Conservation (phyloP, 202 grass and related monocot species). For the Eragrostis tef region DNA sequence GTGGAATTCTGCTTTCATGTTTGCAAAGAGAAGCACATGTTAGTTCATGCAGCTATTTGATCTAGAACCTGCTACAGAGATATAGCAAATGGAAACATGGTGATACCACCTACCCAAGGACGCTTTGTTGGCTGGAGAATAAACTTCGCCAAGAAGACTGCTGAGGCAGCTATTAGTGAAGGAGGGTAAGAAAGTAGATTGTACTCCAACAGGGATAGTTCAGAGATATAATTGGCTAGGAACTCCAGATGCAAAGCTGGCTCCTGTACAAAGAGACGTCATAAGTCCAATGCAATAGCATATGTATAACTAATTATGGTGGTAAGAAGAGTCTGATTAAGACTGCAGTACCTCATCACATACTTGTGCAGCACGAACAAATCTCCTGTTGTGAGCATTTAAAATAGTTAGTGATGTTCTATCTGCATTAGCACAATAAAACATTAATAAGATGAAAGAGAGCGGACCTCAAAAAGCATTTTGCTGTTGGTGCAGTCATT, state of each 20-base stretch:
- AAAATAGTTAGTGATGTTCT: conserved; percentile 17
- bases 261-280: conserved; percentile 55
- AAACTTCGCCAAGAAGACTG: conserved; percentile 87
- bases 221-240: conserved; percentile 78
- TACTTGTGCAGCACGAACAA: conserved; percentile 82
- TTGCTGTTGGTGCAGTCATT: conserved; percentile 83
- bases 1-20: conserved; percentile 75
- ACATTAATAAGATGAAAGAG: conserved; percentile 23
- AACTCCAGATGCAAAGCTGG: conserved; percentile 84
- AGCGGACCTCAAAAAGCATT: conserved; percentile 86
- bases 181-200: conserved; percentile 79
- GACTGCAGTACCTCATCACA: conserved; percentile 63
- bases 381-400: conserved; percentile 66
- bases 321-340: conserved; percentile 26
- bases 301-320: neutral
- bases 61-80: neutral
- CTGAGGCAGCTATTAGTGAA: conserved; percentile 78
- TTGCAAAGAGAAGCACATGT: conserved; percentile 38
- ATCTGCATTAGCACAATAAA: neutral
- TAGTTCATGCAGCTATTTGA: conserved; percentile 19
- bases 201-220: conserved; percentile 90
- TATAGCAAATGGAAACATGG: neutral
- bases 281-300: conserved; percentile 25
- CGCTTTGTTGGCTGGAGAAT: conserved; percentile 78
- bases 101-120: conserved; percentile 66